Base-by-base conservation (phyloP, 441 rosid species). In the Euphorbia corollata region DNA sequence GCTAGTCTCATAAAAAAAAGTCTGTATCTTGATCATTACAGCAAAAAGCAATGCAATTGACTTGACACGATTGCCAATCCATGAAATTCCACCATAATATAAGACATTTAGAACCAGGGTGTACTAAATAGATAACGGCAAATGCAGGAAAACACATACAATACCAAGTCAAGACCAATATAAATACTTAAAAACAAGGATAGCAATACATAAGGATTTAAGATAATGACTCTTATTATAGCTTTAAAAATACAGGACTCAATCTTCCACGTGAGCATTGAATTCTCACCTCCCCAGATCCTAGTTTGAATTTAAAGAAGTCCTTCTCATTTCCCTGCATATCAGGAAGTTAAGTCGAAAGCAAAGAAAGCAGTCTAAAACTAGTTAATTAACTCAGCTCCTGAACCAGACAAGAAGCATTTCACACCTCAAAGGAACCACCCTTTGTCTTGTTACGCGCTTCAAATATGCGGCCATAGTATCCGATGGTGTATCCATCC, bases 391-490 rank as follows among this genome's bases (percentile, higher is more conserved):
- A 67, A 27, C 43, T 57, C 6, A 56, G 69, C 15, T 32, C 45
- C 15, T 71, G 18, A 36, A 69, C 59, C 45, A 36, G 43, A 47
- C 18, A 38, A 64, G 65, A 77, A 65, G 71, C 38, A 71, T 64
- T 34, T 36, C 61, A 54, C 74, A 90, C 98, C 95, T 81, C 93
- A 84, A 93, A 93, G 54, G 97, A 90, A 73, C 98, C 96, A 0
- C 98, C 97, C 78, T 90, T 90, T 53, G 96, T 87, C 83, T 85
- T 93, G 82, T 93, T 93, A 75, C 98, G 92, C 75, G 98, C 98
- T 87, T 93, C 98, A 80, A 93, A 93, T 63, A 93, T 93, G 67
- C 98, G 97, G 57, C 98, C 98, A 75, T 93, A 90, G 81, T 93
- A 93, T 56, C 98, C 98, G 67, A 93, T 93, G 59, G 98, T 87